Evolutionary conservation across 768 basidiomycete species (phyloP).

Genomic region (Suillus tomentosus): DNA sequence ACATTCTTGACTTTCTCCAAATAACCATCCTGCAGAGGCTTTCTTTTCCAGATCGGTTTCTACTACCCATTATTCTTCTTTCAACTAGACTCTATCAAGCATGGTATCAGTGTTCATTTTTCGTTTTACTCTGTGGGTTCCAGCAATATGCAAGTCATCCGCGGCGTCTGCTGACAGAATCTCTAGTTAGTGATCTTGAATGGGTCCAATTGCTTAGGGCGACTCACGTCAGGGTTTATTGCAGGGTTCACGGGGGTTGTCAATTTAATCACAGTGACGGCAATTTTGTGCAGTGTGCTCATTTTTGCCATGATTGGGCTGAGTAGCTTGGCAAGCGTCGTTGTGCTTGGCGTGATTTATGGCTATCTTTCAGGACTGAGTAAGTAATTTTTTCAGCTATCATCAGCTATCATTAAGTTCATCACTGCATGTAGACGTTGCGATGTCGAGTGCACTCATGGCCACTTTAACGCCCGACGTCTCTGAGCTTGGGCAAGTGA

Average conservation of each 20-base stretch:
- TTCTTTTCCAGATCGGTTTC: constrained; percentile 16
- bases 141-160: constrained; percentile 5
- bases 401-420: too few species aligned
- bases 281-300: constrained; percentile 36
- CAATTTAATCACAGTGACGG: constrained; percentile 42
- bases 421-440: too few species aligned
- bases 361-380: constrained; percentile 49
- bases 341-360: constrained; percentile 46
- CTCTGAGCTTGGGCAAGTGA: too few species aligned
- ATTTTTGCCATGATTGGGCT: constrained; percentile 49
- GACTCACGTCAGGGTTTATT: constrained; percentile 44
- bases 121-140: constrained; percentile 54
- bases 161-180: background rate
- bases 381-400: constrained; percentile 19
- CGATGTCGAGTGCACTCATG: too few species aligned
- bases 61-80: constrained; percentile 60
- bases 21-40: constrained; percentile 18
- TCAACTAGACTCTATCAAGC: constrained; percentile 55
- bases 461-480: too few species aligned
- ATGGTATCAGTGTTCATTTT: constrained; percentile 44
- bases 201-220: constrained; percentile 48
- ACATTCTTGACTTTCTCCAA: background rate
- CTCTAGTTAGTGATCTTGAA: constrained; percentile 54
- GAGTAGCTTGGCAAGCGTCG: constrained; percentile 36
- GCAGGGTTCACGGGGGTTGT: constrained; percentile 43